A percentile compares a stretch with the other conserved stretches of the same genome.
These are phyloP conservation scores for Thyridium curvatum DNA, from an alignment of 2,329 filamentous ascomycete genomes.

Conservation along the genomic window DNA sequence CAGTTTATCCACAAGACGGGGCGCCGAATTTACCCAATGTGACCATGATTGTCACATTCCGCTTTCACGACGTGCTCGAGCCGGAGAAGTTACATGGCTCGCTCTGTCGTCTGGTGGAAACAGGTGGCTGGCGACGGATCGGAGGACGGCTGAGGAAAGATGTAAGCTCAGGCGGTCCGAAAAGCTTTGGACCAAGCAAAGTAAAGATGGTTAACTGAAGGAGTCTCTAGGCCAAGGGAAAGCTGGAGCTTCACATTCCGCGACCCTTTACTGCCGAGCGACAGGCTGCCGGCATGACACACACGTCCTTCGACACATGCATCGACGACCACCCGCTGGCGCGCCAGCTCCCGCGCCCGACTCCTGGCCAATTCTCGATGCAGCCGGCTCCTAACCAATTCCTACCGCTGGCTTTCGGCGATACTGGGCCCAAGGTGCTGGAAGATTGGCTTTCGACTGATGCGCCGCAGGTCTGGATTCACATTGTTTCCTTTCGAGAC, in stretches of 20 bases:
- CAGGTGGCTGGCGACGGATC: conserved; percentile 38
- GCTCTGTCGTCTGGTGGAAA: conserved; percentile 29
- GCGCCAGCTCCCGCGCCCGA: conserved; percentile 24
- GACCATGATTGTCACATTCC: too few relatives aligned
- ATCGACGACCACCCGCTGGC: conserved; percentile 35
- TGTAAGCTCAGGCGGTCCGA: too few relatives aligned
- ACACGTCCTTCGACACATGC: conserved; percentile 21
- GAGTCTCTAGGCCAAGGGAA: conserved; percentile 8
- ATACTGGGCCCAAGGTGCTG: too few relatives aligned
- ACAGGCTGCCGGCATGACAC: conserved; percentile 34
- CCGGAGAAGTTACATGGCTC: conserved; percentile 25
- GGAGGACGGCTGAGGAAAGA: conserved; percentile 34
- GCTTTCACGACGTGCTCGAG: conserved; percentile 41
- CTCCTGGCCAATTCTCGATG: too few relatives aligned
- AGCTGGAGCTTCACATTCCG: conserved; percentile 25
- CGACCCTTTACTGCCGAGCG: conserved; percentile 17
- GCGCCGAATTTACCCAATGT: too few relatives aligned
- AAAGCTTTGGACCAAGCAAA: not conserved
- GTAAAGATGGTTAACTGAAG: conserved; percentile 1
- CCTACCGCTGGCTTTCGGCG: too few relatives aligned
- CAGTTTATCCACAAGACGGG: too few relatives aligned
- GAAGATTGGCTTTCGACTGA: conserved; percentile 34
- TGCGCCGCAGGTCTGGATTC: conserved; percentile 37
- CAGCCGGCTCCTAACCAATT: too few relatives aligned
- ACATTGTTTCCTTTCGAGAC: conserved; percentile 41